Evolutionary conservation across 2,329 filamentous ascomycete species (phyloP), one percentile per base, ranked within the genome.

Genomic region (Colletotrichum theobromicola): DNA sequence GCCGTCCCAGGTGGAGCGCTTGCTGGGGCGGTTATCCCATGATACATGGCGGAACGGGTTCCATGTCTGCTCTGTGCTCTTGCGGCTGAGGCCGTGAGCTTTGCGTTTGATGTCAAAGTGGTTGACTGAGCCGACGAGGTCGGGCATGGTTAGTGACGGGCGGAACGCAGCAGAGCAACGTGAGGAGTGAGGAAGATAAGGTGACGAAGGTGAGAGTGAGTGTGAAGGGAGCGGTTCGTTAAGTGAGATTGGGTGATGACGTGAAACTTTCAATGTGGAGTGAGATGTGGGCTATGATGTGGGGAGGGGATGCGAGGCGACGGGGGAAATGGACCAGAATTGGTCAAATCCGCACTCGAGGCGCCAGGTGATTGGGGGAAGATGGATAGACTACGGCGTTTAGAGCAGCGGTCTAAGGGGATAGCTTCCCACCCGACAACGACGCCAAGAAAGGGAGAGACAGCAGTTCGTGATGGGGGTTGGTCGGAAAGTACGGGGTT

Each of bases 1-100:
- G 61, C 76, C 80, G 63, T 84, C 83, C 81, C 80, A 87, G 6
- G 84, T 85, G 34, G 80, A 79, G 32, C 81, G 81, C 16, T 79
- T 78, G 15, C 73, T 75, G 65, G 77, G 78, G 15, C 68, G 76
- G 35, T 77, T 80, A 18, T 79, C 80, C 83, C 83, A 86, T 26
- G 79, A 76, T n/a, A 86, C 81, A 71, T 86, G 85, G 10, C 85
- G 83, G 67, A 88, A 88, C 9, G 84, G 85, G 34, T 87, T 88
- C 82, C 84, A 87, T 26, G 79, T 78, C 26, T 85, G 82, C 70
- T 84, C 83, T 35, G 37, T 30, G 68, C 82, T 81, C 42, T 83
- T 80, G 70, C 87, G 84, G 65, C 86, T 85, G 57, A 87, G 78
- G 26, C 76, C 81, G 74, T 86, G 85, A 73, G 88, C 88, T 72